These are phyloP conservation scores for Fusarium sp. DNA, from an alignment of 2,329 filamentous ascomycete genomes.

Conservation along the genomic window DNA sequence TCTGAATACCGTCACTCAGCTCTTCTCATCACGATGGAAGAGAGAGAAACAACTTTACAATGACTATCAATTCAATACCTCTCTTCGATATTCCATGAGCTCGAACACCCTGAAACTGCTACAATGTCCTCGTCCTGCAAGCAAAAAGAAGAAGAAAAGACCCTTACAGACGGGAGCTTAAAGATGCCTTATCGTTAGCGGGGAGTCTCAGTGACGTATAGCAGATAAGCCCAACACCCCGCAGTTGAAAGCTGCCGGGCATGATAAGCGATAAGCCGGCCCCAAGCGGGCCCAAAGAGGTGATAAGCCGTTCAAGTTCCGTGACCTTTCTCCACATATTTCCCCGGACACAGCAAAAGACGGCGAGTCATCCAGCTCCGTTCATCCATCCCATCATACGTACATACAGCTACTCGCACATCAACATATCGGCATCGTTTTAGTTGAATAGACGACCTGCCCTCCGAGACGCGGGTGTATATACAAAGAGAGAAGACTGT, in stretches of 20 bases:
- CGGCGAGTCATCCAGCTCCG: conserved; percentile 28
- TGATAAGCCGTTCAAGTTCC: conserved; percentile 16
- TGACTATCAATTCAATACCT: not conserved
- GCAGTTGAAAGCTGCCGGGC: conserved; percentile 15
- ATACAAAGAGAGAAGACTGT: not conserved
- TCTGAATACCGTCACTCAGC: not conserved
- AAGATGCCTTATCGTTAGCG: conserved; percentile 7
- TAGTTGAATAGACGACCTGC: not conserved
- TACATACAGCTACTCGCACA: not conserved
- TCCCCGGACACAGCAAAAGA: conserved; percentile 25
- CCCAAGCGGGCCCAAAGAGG: conserved; percentile 21
- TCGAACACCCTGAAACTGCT: not conserved
- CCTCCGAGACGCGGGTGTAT: not conserved
- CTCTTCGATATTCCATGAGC: no score
- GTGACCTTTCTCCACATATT: conserved; percentile 10
- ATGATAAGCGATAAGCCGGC: conserved; percentile 39
- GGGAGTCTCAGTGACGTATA: conserved; percentile 39
- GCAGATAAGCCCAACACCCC: conserved; percentile 27
- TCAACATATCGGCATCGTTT: not conserved
- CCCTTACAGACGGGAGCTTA: not conserved
- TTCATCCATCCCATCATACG: not conserved
- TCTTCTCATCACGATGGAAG: not conserved
- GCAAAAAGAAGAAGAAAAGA: not conserved
- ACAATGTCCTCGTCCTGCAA: not conserved
- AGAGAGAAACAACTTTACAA: not conserved